Evolutionary conservation across 2,329 filamentous ascomycete species (phyloP).

Genomic region (Venturia effusa): DNA sequence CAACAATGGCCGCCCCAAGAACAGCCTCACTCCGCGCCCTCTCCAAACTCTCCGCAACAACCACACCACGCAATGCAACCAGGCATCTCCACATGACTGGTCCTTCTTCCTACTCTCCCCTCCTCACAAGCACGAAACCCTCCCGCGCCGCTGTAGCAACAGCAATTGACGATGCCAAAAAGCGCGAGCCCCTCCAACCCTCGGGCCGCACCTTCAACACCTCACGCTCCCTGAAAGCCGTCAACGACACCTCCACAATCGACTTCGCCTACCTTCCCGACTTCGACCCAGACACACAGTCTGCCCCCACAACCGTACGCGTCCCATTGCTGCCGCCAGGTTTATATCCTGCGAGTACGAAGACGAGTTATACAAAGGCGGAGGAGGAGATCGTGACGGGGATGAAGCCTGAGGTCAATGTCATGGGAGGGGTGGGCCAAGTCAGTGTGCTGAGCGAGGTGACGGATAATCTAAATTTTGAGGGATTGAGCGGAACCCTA

Average conservation of each 20-base stretch:
- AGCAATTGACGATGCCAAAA: slow-evolving; percentile 40
- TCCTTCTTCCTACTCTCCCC: slow-evolving; percentile 42
- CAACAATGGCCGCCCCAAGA: slow-evolving; percentile 32
- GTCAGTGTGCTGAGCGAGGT: slow-evolving; percentile 47
- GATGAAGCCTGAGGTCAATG: slow-evolving; percentile 48
- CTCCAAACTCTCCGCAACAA: slow-evolving; percentile 27
- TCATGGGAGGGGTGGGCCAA: slow-evolving; percentile 37
- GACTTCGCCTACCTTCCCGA: slow-evolving; percentile 53
- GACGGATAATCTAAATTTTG: slow-evolving; percentile 43
- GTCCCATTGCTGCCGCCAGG: slow-evolving; percentile 39
- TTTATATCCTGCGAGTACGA: slow-evolving; percentile 17
- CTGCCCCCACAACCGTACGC: slow-evolving; percentile 25
- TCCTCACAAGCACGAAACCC: slow-evolving; percentile 37
- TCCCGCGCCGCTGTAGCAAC: slow-evolving; percentile 40
- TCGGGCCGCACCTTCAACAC: slow-evolving; percentile 50
- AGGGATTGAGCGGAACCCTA: slow-evolving; percentile 24
- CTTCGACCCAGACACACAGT: slow-evolving; percentile 31
- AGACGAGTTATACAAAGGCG: slow-evolving; percentile 2
- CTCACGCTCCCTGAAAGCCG: slow-evolving; percentile 43
- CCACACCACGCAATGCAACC: slow-evolving; percentile 17
- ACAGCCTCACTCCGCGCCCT: slow-evolving; percentile 32
- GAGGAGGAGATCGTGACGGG: slow-evolving; percentile 33
- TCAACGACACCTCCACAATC: slow-evolving; percentile 49
- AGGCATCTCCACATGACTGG: slow-evolving; percentile 51
- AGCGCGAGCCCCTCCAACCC: background rate